Percentiles rank a stretch among this genome's conserved stretches.
These are phyloP conservation scores for Gilbertella persicaria DNA, from an alignment of 371 early-diverging fungal genomes.

Conservation along the genomic window DNA sequence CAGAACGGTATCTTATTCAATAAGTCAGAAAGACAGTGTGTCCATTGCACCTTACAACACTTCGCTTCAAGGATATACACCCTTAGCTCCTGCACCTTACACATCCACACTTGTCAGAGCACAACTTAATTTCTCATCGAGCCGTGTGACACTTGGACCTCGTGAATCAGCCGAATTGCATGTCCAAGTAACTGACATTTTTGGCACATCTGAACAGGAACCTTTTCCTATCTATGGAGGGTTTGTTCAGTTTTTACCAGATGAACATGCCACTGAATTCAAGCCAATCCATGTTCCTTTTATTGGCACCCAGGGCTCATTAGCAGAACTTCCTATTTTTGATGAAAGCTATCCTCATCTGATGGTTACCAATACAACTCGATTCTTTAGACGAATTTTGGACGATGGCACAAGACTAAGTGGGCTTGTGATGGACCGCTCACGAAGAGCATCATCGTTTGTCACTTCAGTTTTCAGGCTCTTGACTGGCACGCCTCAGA, in stretches of 20 bases:
- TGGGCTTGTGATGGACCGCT: slow-evolving; percentile 10
- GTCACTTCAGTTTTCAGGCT: slow-evolving; percentile 14
- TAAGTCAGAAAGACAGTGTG: slow-evolving; percentile 34
- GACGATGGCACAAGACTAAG: background rate
- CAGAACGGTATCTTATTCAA: slow-evolving; percentile 44
- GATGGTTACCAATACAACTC: background rate
- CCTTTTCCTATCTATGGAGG: slow-evolving; percentile 49
- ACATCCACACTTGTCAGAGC: slow-evolving; percentile 27
- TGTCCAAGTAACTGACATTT: slow-evolving; percentile 10
- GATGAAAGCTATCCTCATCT: slow-evolving; percentile 30
- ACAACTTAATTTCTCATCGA: slow-evolving; percentile 29
- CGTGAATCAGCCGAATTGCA: slow-evolving; percentile 36
- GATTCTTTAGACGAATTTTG: background rate
- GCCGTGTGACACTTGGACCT: slow-evolving; percentile 34
- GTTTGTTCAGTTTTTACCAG: slow-evolving; percentile 28
- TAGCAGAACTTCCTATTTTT: slow-evolving; percentile 53
- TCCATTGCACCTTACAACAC: slow-evolving; percentile 46
- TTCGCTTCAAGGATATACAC: slow-evolving; percentile 21
- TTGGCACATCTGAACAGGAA: background rate
- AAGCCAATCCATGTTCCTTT: slow-evolving; percentile 53
- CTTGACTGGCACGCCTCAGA: slow-evolving; percentile 15
- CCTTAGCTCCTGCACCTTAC: slow-evolving; percentile 27
- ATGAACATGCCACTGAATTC: slow-evolving; percentile 3
- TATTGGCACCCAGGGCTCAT: slow-evolving; percentile 54
- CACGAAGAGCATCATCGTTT: background rate